Evolutionary conservation across 1,139 yeast species (phyloP).

Genomic region (Saccharomyces hybrid): DNA sequence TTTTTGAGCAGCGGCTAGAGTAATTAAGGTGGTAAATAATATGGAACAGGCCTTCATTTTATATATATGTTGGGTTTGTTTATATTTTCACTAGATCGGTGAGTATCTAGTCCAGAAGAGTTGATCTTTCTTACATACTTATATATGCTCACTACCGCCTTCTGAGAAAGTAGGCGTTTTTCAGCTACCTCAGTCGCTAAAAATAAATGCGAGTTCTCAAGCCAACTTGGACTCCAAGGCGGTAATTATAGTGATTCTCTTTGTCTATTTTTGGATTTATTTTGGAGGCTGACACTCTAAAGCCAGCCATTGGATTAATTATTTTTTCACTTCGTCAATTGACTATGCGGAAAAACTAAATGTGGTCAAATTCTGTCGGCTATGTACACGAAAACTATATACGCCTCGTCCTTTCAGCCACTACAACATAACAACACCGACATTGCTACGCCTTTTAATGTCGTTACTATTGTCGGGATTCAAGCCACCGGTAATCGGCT

Average conservation of each 20-base stretch:
- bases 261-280: background rate
- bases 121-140: background rate
- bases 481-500: constrained; percentile 76
- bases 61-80: background rate
- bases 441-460: constrained; percentile 57
- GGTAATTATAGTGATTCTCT: background rate
- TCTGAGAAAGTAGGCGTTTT: background rate
- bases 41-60: constrained; percentile 3
- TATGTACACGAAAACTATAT: background rate
- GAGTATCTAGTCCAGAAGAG: background rate
- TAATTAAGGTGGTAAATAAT: background rate
- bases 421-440: constrained; percentile 80
- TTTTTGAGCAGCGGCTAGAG: background rate
- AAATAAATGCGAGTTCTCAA: background rate
- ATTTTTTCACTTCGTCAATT: background rate
- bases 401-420: background rate
- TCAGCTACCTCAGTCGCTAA: background rate
- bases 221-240: background rate
- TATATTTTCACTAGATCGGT: background rate
- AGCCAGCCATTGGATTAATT: background rate
- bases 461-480: constrained; percentile 47
- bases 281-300: background rate
- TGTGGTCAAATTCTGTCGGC: background rate
- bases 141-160: background rate
- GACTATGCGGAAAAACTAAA: background rate